These are phyloP conservation scores for Chalara sp. DNA, from an alignment of 2,329 filamentous ascomycete genomes.

Conservation along the genomic window DNA sequence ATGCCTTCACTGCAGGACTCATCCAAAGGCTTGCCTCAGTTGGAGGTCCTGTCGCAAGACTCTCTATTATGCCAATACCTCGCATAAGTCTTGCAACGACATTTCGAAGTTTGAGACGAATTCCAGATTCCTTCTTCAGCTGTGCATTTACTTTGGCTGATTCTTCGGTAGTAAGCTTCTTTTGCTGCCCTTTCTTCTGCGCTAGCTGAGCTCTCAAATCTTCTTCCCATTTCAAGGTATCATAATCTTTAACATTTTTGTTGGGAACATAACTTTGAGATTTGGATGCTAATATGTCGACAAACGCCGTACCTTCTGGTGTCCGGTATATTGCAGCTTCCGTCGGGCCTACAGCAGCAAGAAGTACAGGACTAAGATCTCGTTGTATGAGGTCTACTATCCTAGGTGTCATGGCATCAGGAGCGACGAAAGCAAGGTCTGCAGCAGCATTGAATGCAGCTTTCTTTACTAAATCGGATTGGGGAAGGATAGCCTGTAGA, in stretches of 20 bases:
- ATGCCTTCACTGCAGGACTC: conserved; percentile 65
- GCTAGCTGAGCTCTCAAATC: conserved; percentile 81
- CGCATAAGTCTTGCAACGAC: conserved; percentile 68
- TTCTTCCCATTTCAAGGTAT: conserved; percentile 95
- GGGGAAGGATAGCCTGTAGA: neutral
- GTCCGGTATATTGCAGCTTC: conserved; percentile 93
- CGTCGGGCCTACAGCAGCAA: conserved; percentile 70
- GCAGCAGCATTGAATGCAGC: conserved; percentile 82
- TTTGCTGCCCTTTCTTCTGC: conserved; percentile 85
- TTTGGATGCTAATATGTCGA: conserved; percentile 88
- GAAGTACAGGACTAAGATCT: conserved; percentile 65
- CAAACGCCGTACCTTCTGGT: conserved; percentile 77
- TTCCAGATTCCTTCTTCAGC: conserved; percentile 75
- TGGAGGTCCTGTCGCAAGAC: conserved; percentile 79
- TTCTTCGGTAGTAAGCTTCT: conserved; percentile 87
- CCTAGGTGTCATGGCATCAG: conserved; percentile 68
- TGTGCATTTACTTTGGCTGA: conserved; percentile 86
- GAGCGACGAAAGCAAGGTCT: conserved; percentile 89
- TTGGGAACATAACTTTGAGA: conserved; percentile 61
- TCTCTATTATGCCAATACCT: conserved; percentile 79
- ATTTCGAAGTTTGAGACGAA: conserved; percentile 64
- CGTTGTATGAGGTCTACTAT: conserved; percentile 67
- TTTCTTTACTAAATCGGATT: conserved; percentile 43
- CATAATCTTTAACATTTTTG: conserved; percentile 92
- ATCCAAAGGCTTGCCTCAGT: conserved; percentile 88